Evolutionary conservation across 345 rosid species (phyloP), one percentile per base, ranked within the genome.

Genomic region (Citrus sp.): DNA sequence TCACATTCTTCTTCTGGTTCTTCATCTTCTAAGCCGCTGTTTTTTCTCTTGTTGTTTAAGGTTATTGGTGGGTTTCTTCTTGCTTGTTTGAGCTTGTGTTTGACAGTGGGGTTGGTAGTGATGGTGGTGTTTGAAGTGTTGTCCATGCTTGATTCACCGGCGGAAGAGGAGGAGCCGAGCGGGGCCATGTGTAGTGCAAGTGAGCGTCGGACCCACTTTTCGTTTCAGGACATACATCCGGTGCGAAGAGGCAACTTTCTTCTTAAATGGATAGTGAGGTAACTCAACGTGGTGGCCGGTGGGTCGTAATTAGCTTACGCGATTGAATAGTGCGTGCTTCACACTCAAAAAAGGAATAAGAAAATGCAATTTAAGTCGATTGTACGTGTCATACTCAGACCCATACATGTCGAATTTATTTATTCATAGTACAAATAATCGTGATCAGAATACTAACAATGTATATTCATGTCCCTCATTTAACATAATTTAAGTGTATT

Each of bases 1-100:
- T 93, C 95, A 32, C 82, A 86, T 56, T 82, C 88, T 62, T 79
- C 80, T 74, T 55, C 75, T 56, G 54, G 56, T 21, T 13, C 34
- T 34, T 8, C 62, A 7, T 40, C 30, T 40, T 67, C 30, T 10
- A 19, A 18, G 74, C 51, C 24, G 80, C 22, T 62, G 83, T 55
- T 24, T 78, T 84, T 65, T 78, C 85, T 32, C 67, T 58, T 82
- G 79, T 25, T 25, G 60, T 28, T 70, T 5, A 21, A 9, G 40
- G 40, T 2, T 12, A 46, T 13, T n/a, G 25, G n/a, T 6, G 27
- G 27, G 7, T 66, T 21, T n/a, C 10, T 37, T 7, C 27, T 35
- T 35, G 9, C 18, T 34, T 32, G 70, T 35, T 78, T 70, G 74
- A 73, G 59, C 64, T 75, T 54, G 78, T 9, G 67, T 74, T 13